Conservation (phyloP, 345 rosid species). For the Noccaea bulbosa region DNA sequence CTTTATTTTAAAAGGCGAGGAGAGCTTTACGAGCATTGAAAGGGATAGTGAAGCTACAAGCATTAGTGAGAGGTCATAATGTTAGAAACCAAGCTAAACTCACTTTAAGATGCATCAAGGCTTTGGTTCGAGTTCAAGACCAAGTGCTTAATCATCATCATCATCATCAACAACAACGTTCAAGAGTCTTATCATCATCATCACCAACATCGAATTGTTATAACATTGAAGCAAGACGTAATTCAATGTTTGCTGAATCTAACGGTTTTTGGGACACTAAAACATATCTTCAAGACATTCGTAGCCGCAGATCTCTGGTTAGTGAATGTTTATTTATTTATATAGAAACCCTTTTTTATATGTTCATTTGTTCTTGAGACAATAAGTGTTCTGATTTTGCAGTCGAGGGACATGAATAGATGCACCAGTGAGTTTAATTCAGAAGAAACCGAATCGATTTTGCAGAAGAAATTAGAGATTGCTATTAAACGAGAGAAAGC, state of each 20-base stretch:
- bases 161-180: conserved; percentile 42
- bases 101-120: conserved; percentile 78
- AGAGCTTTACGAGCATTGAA: conserved; percentile 83
- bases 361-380: not conserved
- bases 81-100: conserved; percentile 76
- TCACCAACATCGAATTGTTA: conserved; percentile 29
- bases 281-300: conserved; percentile 65
- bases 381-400: conserved; percentile 5
- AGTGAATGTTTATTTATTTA: not conserved
- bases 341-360: not conserved
- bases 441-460: conserved; percentile 54
- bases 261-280: conserved; percentile 57
- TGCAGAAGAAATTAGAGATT: conserved; percentile 56
- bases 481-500: conserved; percentile 66
- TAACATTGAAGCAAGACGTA: conserved; percentile 48
- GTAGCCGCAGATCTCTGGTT: conserved; percentile 58
- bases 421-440: conserved; percentile 55
- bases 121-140: conserved; percentile 78
- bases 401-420: conserved; percentile 80
- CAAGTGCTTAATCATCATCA: conserved; percentile 68
- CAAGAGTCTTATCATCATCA: conserved; percentile 47
- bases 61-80: conserved; percentile 88
- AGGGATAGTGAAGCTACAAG: conserved; percentile 94
- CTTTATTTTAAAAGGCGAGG: conserved; percentile 53
- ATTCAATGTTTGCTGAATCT: conserved; percentile 58